Conservation (phyloP, 2,329 filamentous ascomycete species). For the Chrysoporthe puriensis region DNA sequence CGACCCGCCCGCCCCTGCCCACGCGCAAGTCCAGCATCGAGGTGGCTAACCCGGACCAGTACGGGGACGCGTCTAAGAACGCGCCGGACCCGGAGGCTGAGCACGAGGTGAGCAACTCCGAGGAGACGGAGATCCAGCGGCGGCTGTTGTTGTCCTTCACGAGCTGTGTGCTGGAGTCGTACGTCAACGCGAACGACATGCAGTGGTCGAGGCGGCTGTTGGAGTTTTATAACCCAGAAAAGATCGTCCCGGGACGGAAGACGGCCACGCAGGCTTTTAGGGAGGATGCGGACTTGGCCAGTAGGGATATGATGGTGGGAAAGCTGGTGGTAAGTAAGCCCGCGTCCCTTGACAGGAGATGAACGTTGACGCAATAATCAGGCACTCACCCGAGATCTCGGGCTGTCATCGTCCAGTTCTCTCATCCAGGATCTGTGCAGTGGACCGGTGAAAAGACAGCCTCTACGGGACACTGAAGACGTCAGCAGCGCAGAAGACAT, state of each 20-base stretch:
- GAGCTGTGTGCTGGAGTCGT: slow-evolving; percentile 77
- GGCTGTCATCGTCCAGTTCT: slow-evolving; percentile 50
- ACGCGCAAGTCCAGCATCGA: slow-evolving; percentile 61
- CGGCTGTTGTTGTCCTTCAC: slow-evolving; percentile 75
- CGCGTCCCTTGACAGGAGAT: background rate
- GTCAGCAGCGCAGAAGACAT: slow-evolving; percentile 50
- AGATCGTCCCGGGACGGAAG: slow-evolving; percentile 62
- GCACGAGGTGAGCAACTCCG: slow-evolving; percentile 48
- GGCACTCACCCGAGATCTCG: slow-evolving; percentile 67
- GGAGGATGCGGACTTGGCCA: slow-evolving; percentile 63
- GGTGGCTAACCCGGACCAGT: slow-evolving; percentile 58
- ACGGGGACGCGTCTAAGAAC: slow-evolving; percentile 57
- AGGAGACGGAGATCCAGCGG: slow-evolving; percentile 64
- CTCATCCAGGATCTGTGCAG: slow-evolving; percentile 52
- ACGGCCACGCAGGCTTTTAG: slow-evolving; percentile 68
- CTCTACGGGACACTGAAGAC: slow-evolving; percentile 43
- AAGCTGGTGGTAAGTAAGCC: slow-evolving; percentile 64
- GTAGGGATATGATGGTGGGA: slow-evolving; percentile 69
- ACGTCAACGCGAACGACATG: slow-evolving; percentile 64
- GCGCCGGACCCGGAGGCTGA: slow-evolving; percentile 67
- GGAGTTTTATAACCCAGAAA: slow-evolving; percentile 69
- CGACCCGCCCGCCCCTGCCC: slow-evolving; percentile 63
- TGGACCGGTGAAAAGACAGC: slow-evolving; percentile 47
- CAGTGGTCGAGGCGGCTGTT: slow-evolving; percentile 68
- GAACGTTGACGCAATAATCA: slow-evolving; percentile 36